phyloP scores from a whole-genome alignment of 306 rosid species.

The Senna tora region DNA sequence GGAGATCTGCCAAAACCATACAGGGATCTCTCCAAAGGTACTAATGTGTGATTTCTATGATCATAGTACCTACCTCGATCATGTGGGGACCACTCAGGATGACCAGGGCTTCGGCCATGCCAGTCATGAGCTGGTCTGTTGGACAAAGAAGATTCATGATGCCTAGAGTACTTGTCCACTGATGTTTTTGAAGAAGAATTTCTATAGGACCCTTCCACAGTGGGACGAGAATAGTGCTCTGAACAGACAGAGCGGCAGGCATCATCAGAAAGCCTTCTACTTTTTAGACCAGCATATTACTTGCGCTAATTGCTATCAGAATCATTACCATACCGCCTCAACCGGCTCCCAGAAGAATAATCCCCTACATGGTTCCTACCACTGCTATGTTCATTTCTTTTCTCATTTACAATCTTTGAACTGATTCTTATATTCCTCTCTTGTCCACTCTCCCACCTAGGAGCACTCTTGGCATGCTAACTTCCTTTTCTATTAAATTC shows the following conservation, averaged over 20 bases:
- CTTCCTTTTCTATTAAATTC: constrained; percentile 62
- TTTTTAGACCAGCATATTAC: constrained; percentile 57
- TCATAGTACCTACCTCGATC: constrained; percentile 70
- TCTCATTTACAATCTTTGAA: constrained; percentile 82
- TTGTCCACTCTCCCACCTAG: constrained; percentile 80
- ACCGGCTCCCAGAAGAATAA: constrained; percentile 62
- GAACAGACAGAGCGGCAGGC: constrained; percentile 52
- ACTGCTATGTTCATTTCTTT: constrained; percentile 60
- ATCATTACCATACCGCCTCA: constrained; percentile 73
- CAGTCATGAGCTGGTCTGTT: constrained; percentile 64
- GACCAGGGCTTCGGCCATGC: constrained; percentile 84
- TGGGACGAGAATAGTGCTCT: constrained; percentile 63
- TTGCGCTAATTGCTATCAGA: constrained; percentile 64
- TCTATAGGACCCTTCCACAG: constrained; percentile 67
- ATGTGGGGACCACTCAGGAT: constrained; percentile 76
- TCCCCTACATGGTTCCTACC: constrained; percentile 72
- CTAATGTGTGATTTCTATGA: constrained; percentile 67
- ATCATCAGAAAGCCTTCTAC: constrained; percentile 78
- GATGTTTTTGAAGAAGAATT: constrained; percentile 59
- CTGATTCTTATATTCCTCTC: constrained; percentile 68
- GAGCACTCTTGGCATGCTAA: constrained; percentile 56
- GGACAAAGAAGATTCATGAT: constrained; percentile 66
- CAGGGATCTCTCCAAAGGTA: constrained; percentile 68
- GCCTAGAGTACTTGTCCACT: constrained; percentile 69
- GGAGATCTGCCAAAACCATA: constrained; percentile 66